These are phyloP conservation scores for Aschersonia sp. DNA, from an alignment of 2,329 filamentous ascomycete genomes.

Conservation along the genomic window DNA sequence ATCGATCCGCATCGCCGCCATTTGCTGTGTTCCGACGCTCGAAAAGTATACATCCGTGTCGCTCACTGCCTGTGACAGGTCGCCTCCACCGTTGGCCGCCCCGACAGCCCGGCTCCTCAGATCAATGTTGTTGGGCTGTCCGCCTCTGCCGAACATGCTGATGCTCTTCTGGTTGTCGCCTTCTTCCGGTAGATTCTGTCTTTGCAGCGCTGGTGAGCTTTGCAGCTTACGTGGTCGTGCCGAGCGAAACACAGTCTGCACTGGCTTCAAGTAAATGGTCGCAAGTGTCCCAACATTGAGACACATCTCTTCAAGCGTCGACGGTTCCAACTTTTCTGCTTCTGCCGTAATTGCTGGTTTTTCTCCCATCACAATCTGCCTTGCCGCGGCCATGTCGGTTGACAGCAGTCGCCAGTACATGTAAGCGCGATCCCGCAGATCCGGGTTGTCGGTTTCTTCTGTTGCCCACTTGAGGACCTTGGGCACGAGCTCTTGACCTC, in stretches of 20 bases:
- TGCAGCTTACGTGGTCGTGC: slow-evolving; percentile 67
- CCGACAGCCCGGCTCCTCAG: slow-evolving; percentile 20
- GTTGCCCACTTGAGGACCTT: slow-evolving; percentile 97
- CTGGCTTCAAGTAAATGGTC: slow-evolving; percentile 94
- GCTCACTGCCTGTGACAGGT: slow-evolving; percentile 58
- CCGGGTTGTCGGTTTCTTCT: slow-evolving; percentile 97
- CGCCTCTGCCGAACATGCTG: slow-evolving; percentile 40
- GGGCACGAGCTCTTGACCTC: slow-evolving; percentile 83
- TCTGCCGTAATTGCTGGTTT: slow-evolving; percentile 95
- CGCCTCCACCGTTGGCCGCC: slow-evolving; percentile 18
- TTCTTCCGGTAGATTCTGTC: slow-evolving; percentile 41
- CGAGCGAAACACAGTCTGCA: slow-evolving; percentile 89
- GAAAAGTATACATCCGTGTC: slow-evolving; percentile 88
- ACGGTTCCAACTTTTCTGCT: slow-evolving; percentile 81
- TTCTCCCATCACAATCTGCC: slow-evolving; percentile 86
- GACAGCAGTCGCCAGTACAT: slow-evolving; percentile 99
- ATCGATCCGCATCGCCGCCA: slow-evolving; percentile 57
- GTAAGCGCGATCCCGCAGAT: slow-evolving; percentile 88
- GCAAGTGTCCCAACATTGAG: slow-evolving; percentile 90
- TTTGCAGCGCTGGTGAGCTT: slow-evolving; percentile 78
- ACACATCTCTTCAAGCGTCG: slow-evolving; percentile 92
- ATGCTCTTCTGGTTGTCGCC: slow-evolving; percentile 44
- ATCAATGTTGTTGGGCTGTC: slow-evolving; percentile 35
- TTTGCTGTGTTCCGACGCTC: slow-evolving; percentile 57
- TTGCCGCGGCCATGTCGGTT: slow-evolving; percentile 77